phyloP scores from a whole-genome alignment of 176 grass and related monocot species.

The Canna indica region DNA sequence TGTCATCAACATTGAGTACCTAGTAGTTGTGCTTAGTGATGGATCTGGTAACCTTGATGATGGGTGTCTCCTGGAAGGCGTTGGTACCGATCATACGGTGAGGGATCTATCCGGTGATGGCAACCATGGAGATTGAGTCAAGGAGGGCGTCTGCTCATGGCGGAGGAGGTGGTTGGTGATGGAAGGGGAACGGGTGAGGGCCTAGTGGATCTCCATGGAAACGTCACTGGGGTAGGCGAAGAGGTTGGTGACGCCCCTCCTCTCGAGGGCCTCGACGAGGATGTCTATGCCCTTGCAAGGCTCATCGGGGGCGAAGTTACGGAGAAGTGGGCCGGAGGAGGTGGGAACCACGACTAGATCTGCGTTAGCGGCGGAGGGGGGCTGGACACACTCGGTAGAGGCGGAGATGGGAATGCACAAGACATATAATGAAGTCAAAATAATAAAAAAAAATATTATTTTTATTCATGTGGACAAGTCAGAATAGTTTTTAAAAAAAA shows the following conservation, averaged over 20 bases:
- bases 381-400: neutral
- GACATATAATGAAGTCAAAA: no score
- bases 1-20: slow-evolving; percentile 75
- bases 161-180: slow-evolving; percentile 89
- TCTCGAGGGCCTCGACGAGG: slow-evolving; percentile 90
- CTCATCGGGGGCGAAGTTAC: slow-evolving; percentile 36
- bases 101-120: slow-evolving; percentile 91
- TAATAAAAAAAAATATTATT: no score
- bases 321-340: slow-evolving; percentile 10
- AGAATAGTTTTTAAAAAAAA: no score
- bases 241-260: slow-evolving; percentile 59
- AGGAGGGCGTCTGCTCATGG: slow-evolving; percentile 94
- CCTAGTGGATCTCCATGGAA: slow-evolving; percentile 99
- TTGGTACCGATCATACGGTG: slow-evolving; percentile 96
- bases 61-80: slow-evolving; percentile 97
- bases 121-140: slow-evolving; percentile 81
- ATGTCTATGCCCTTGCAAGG: slow-evolving; percentile 89
- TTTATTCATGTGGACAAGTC: no score
- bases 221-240: slow-evolving; percentile 94
- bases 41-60: slow-evolving; percentile 95
- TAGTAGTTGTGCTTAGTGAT: slow-evolving; percentile 99
- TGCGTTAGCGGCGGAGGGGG: neutral
- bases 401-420: slow-evolving; percentile 1
- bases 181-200: slow-evolving; percentile 72
- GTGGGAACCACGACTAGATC: neutral